A percentile compares a stretch with the other conserved stretches of the same genome.
These are phyloP conservation scores for Irpex sp. DNA, from an alignment of 1,284 basidiomycete species.

Conservation along the genomic window DNA sequence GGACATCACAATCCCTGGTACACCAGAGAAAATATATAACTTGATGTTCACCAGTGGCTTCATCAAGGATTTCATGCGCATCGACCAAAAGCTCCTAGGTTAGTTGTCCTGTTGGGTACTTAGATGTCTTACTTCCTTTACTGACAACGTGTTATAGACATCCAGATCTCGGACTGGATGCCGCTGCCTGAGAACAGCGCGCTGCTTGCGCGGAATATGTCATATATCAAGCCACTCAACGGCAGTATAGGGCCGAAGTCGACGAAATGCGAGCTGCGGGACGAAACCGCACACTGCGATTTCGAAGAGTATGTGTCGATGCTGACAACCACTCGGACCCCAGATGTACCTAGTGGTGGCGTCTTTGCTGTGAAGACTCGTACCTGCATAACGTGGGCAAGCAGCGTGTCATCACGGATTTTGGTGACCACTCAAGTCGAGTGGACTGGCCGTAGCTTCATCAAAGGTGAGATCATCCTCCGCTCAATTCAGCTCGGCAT, in stretches of 20 bases:
- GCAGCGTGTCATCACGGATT: conserved; percentile 71
- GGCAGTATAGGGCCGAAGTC: conserved; percentile 90
- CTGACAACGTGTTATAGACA: conserved; percentile 50
- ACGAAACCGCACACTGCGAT: conserved; percentile 81
- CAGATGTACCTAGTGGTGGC: conserved; percentile 91
- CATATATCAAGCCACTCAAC: conserved; percentile 93
- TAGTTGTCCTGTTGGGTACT: conserved; percentile 8
- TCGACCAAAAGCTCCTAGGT: conserved; percentile 90
- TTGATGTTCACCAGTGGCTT: conserved; percentile 96
- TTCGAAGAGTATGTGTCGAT: conserved; percentile 83
- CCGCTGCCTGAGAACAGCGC: conserved; percentile 63
- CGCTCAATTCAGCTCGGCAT: neutral
- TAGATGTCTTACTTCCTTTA: no score
- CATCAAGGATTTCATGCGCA: conserved; percentile 89
- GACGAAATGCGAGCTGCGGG: conserved; percentile 91
- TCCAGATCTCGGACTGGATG: conserved; percentile 91
- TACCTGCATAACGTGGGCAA: conserved; percentile 95
- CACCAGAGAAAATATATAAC: conserved; percentile 94
- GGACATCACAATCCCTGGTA: conserved; percentile 80
- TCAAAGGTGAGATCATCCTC: conserved; percentile 73
- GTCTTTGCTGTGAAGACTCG: conserved; percentile 92
- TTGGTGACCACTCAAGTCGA: conserved; percentile 91
- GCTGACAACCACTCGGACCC: conserved; percentile 88
- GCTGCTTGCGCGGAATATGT: conserved; percentile 81
- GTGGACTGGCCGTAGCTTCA: conserved; percentile 95